Conservation (phyloP, 345 rosid genomes). For the Camelina sativa region DNA sequence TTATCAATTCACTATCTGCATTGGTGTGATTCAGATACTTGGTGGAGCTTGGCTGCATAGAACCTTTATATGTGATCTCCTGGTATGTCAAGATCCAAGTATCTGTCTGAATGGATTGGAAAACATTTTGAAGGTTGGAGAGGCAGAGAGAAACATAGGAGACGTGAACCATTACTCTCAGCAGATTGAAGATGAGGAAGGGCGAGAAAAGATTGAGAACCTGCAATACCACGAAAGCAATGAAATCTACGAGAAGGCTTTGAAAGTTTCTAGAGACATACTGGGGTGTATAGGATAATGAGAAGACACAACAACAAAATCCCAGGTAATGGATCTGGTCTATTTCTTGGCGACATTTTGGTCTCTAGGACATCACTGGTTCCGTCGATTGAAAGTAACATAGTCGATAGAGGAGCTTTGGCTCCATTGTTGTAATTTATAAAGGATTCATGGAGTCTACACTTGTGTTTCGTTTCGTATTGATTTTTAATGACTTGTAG, state of each 20-base stretch:
- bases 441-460: too few species aligned
- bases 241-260: not conserved
- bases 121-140: not conserved
- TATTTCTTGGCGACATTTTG: too few species aligned
- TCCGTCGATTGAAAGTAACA: too few species aligned
- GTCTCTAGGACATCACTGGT: too few species aligned
- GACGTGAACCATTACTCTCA: not conserved
- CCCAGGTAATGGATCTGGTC: not conserved
- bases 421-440: too few species aligned
- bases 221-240: too few species aligned
- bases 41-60: not conserved
- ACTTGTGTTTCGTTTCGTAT: too few species aligned
- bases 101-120: not conserved
- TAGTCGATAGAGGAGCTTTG: too few species aligned
- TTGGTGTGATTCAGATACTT: not conserved
- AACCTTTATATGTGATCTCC: not conserved
- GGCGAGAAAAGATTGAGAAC: too few species aligned
- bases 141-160: not conserved
- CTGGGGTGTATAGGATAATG: not conserved
- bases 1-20: not conserved
- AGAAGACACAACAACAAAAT: not conserved
- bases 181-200: too few species aligned
- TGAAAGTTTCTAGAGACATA: not conserved
- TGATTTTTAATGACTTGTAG: constrained; percentile 7
- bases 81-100: not conserved